Base-by-base conservation (phyloP, 306 rosid genomes). In the Acacia crassicarpa region DNA sequence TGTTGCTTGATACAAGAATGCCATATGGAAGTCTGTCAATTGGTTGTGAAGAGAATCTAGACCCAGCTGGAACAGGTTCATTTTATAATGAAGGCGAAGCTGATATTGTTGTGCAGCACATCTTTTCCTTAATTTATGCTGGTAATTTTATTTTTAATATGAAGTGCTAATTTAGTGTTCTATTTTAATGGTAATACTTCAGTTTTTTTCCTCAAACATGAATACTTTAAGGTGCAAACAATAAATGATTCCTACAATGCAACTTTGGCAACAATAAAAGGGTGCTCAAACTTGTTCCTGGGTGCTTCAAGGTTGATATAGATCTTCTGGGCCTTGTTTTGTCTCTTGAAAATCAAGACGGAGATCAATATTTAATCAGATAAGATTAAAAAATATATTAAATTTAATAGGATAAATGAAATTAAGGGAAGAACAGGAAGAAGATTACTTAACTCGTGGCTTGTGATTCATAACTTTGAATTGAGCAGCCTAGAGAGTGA, bases 61-160 rank as follows among this genome's bases (percentile, higher is more conserved):
- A 93, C 78, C 97, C 91, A 51, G 91, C 97, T 25, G 97, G 97
- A 82, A 91, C 97, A 19, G 95, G 97, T 80, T 93, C 95, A 14
- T 77, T 93, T 35, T 91, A 88, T 81, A 93, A 93, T 72, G 90
- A 93, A 89, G 97, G 97, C 72, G 97, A 93, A 85, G 95, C 94
- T 53, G 91, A 93, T 85, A 91, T 93, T 69, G 92, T 91, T 20
- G 88, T 91, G 86, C 97, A 87, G 83, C 94, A 93, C 77, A 89
- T 93, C 74, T 81, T 83, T 80, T 86, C 92, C 80, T 85, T 93
- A 89, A 83, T 93, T 75, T 89, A 86, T 86, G 72, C 95, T 45
- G 97, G 97, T 93, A 87, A 85, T 66, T 54, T 38, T 68, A 35
- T 48, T 30, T 30, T 43, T 53, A 40, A 63, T 79, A 33, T 68